Evolutionary conservation across 176 grass and related monocot species (phyloP).

Genomic region (Pontederia crassipes): DNA sequence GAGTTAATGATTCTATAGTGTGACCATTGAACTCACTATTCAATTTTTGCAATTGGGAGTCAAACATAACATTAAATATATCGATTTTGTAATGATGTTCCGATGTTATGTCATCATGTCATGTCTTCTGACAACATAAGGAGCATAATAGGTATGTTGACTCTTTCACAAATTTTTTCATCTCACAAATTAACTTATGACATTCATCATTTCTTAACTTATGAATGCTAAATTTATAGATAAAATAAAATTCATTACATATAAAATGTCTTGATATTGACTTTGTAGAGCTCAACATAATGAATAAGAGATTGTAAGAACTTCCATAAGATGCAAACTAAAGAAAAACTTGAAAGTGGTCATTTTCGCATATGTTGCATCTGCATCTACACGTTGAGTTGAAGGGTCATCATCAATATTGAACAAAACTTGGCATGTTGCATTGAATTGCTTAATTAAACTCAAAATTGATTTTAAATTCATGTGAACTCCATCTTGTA

Average conservation of each 20-base stretch:
- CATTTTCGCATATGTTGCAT: conserved; percentile 13
- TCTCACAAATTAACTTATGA: not conserved
- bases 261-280: not conserved
- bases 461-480: no score
- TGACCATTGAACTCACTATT: not conserved
- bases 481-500: not conserved
- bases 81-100: no score
- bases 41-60: no score
- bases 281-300: not conserved
- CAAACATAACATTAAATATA: no score
- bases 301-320: not conserved
- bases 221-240: not conserved
- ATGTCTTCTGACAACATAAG: conserved; percentile 5
- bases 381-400: not conserved
- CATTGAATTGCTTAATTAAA: no score
- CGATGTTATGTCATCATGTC: not conserved
- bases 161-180: not conserved
- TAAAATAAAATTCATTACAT: not conserved
- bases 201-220: not conserved
- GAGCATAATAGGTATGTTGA: not conserved
- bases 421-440: not conserved
- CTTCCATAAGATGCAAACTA: no score
- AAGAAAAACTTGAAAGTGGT: conserved; percentile 20
- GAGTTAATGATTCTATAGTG: not conserved
- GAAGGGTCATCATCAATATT: not conserved